These are phyloP conservation scores for Candida tammaniensis DNA, from an alignment of 805 yeast genomes.

Conservation along the genomic window DNA sequence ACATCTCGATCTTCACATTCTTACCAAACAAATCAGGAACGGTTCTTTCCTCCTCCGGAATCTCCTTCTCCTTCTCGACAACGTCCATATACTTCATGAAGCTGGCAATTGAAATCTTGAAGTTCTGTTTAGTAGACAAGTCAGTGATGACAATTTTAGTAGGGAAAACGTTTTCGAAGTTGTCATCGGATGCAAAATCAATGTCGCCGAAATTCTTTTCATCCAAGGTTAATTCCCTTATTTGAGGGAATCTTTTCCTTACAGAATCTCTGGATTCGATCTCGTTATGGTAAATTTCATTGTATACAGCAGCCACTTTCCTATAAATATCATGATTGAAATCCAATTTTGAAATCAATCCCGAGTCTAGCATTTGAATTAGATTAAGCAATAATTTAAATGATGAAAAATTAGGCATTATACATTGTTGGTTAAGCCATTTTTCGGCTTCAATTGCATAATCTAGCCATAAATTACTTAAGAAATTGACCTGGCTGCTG, in stretches of 20 bases:
- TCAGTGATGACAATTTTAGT: conserved; percentile 46
- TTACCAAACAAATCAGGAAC: conserved; percentile 1
- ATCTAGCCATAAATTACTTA: conserved; percentile 55
- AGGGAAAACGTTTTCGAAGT: conserved; percentile 50
- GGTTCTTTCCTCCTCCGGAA: conserved; percentile 6
- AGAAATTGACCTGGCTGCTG: conserved; percentile 56
- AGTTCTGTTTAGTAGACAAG: conserved; percentile 24
- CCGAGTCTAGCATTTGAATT: conserved; percentile 39
- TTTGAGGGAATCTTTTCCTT: conserved; percentile 18
- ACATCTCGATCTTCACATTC: conserved; percentile 37
- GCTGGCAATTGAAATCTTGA: conserved; percentile 28
- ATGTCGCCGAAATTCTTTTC: conserved; percentile 25
- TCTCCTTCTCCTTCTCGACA: conserved; percentile 5
- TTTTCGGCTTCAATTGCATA: conserved; percentile 46
- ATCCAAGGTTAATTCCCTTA: conserved; percentile 31
- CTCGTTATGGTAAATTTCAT: conserved; percentile 39
- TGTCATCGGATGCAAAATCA: conserved; percentile 54
- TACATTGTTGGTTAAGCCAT: conserved; percentile 48
- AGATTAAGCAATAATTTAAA: conserved; percentile 48
- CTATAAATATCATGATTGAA: conserved; percentile 36
- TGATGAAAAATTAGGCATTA: conserved; percentile 53
- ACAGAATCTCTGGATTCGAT: conserved; percentile 38
- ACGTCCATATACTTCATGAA: conserved; percentile 24
- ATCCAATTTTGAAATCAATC: conserved; percentile 18
- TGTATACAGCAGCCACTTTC: conserved; percentile 31